Base-by-base conservation (phyloP, 768 basidiomycete genomes). In the Mycena filopes region DNA sequence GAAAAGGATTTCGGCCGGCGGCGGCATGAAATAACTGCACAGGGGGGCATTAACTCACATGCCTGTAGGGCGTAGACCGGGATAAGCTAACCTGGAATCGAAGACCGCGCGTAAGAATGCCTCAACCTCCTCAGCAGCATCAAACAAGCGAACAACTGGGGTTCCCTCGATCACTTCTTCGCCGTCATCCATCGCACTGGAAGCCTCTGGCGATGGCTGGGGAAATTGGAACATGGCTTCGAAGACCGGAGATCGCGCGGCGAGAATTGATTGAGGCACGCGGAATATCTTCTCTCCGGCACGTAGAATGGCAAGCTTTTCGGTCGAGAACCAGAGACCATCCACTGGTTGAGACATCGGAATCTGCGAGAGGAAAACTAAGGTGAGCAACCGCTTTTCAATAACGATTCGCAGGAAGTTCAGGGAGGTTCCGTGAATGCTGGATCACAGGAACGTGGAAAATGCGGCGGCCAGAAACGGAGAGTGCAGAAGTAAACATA, bases 1-100 rank as follows among this genome's bases (percentile, higher is more conserved):
- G 26, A 60, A 49, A 11, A 31, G 21, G 28, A 42, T 46, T n/a
- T 49, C 21, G 4, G 58, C 36, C 2, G 48, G 58, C 3, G 58
- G 58, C 2, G 48, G 58, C 48, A 60, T 60, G 23, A 60, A 60
- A 31, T 60, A 60, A 25, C 58, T 60, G 47, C 18, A 4, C 20
- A 7, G 18, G 3, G 1, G 0, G n/a, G n/a, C 33, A 33, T 33
- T 12, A 16, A n/a, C 25, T 10, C n/a, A 18, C 21, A 26, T 1
- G 9, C 16, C 18, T n/a, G 11, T n/a, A n/a, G 31, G 13, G 7
- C 2, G 11, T n/a, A n/a, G n/a, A n/a, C n/a, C n/a, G 6, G 9
- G 5, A 12, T 10, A n/a, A n/a, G 18, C 55, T 4, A 20, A 47
- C 45, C 23, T 48, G 1, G 56, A 40, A 40, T 57, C 56, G 16